Evolutionary conservation across 768 basidiomycete species (phyloP).

Genomic region (Mycena haematopus): DNA sequence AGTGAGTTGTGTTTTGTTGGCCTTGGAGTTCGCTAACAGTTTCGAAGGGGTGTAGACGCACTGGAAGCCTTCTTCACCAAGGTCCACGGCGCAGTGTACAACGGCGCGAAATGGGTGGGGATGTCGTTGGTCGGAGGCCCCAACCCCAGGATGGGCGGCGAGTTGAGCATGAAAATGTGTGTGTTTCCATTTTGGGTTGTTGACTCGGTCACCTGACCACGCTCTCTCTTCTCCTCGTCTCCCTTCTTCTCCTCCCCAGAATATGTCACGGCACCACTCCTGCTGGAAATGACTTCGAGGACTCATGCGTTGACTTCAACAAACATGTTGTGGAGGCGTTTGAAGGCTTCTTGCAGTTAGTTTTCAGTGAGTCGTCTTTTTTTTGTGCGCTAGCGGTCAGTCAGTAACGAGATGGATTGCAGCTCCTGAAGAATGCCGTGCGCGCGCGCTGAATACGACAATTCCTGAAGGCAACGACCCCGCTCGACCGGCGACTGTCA

Average conservation of each 20-base stretch:
- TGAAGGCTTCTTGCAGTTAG: neutral
- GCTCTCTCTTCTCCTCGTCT: no score
- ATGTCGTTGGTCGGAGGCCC: constrained; percentile 6
- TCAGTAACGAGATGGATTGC: no score
- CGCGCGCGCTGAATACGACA: no score
- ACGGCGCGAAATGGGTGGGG: neutral
- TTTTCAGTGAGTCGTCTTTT: no score
- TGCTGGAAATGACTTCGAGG: constrained; percentile 15
- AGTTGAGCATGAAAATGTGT: constrained; percentile 15
- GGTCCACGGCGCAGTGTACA: neutral
- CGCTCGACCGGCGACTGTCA: neutral
- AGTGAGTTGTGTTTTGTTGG: neutral
- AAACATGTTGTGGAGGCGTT: neutral
- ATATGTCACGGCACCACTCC: constrained; percentile 11
- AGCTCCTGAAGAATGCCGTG: no score
- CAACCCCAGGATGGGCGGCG: constrained; percentile 5
- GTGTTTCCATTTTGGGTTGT: neutral
- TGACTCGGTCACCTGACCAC: neutral
- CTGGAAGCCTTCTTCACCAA: neutral
- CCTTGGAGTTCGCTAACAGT: no score
- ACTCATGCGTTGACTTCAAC: constrained; percentile 4
- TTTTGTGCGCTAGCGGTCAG: no score
- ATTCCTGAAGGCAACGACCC: no score
- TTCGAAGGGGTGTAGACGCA: neutral
- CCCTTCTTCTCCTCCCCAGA: neutral